phyloP scores from a whole-genome alignment of 176 grass and related monocot species.

The Pontederia crassipes region DNA sequence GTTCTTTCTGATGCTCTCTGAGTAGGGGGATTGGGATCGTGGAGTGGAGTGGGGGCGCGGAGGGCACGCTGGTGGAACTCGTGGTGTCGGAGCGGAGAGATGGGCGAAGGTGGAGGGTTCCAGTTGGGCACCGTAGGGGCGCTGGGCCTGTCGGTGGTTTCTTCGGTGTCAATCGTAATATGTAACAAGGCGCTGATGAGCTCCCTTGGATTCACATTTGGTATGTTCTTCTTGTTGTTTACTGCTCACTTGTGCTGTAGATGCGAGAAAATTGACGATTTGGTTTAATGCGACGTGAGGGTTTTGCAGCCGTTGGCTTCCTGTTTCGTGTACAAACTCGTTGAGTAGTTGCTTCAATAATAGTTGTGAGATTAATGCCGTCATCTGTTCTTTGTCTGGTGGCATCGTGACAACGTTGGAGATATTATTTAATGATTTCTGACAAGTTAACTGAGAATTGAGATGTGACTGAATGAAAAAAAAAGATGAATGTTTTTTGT shows the following conservation, averaged over 20 bases:
- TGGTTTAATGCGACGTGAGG: background rate
- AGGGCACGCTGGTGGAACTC: background rate
- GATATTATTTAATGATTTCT: no score
- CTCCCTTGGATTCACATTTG: slow-evolving; percentile 20
- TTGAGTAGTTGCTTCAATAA: no score
- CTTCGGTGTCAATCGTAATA: slow-evolving; percentile 25
- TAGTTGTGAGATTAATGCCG: no score
- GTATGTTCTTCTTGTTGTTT: background rate
- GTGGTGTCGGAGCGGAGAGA: background rate
- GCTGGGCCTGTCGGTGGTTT: slow-evolving; percentile 32
- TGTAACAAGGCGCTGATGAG: slow-evolving; percentile 29
- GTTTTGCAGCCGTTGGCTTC: no score
- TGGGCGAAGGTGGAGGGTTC: slow-evolving; percentile 21
- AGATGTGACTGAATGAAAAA: no score
- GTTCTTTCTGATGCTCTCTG: background rate
- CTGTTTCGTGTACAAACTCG: no score
- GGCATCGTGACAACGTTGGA: no score
- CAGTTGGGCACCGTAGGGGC: slow-evolving; percentile 26
- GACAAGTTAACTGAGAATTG: no score
- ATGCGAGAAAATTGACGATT: background rate
- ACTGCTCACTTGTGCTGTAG: background rate
- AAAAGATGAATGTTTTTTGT: background rate
- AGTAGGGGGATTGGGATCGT: no score
- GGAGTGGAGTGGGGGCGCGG: background rate
- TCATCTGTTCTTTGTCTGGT: no score